Conservation (phyloP, 2,329 filamentous ascomycete species). For the Nothophaeocryptopus gaeumannii region DNA sequence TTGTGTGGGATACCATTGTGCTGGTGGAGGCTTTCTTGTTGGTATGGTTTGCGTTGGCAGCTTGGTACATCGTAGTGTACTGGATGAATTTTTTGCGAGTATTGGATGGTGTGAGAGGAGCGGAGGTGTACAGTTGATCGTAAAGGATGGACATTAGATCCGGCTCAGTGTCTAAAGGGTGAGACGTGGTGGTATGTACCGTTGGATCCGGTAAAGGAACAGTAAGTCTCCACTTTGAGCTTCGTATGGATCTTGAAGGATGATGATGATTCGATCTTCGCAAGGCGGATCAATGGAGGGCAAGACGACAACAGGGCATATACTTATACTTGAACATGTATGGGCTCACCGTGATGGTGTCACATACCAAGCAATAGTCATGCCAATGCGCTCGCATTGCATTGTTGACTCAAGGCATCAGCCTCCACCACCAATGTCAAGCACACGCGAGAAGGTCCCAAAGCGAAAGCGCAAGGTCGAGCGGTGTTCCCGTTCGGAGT, state of each 20-base stretch:
- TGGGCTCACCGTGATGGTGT: too few species aligned
- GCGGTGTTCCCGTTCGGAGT: slow-evolving; percentile 4
- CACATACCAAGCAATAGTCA: too few species aligned
- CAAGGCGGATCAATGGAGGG: too few species aligned
- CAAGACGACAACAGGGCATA: too few species aligned
- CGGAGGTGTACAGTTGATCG: slow-evolving; percentile 14
- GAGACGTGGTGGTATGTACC: too few species aligned
- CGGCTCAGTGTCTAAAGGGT: too few species aligned
- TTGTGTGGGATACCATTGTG: background rate
- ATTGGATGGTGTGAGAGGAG: slow-evolving; percentile 1
- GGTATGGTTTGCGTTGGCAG: slow-evolving; percentile 6
- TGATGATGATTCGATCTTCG: too few species aligned
- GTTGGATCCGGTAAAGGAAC: too few species aligned
- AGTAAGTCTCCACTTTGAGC: too few species aligned
- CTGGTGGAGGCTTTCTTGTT: background rate
- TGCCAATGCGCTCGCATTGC: too few species aligned
- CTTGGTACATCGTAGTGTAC: slow-evolving; percentile 13
- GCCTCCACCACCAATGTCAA: background rate
- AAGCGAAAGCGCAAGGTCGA: background rate
- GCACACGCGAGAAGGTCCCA: background rate
- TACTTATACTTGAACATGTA: too few species aligned
- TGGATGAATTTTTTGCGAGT: slow-evolving; percentile 4
- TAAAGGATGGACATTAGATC: slow-evolving; percentile 10
- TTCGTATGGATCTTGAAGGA: too few species aligned
- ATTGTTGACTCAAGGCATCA: slow-evolving; percentile 6